phyloP scores from a whole-genome alignment of 75 land plant species.

The Cunninghamia lanceolata region DNA sequence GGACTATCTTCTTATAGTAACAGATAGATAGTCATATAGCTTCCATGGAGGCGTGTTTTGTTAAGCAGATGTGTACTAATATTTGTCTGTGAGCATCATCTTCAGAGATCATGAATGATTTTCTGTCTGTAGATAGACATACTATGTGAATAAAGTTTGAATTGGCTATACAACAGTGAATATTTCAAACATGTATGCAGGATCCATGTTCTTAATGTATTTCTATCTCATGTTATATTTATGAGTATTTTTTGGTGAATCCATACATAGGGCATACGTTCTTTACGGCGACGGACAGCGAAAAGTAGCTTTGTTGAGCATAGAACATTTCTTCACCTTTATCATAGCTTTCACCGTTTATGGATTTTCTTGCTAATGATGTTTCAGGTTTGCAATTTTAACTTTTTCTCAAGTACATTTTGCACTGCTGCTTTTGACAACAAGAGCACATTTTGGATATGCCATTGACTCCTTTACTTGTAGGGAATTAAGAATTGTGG shows the following conservation, averaged over 20 bases:
- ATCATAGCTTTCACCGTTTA: slow-evolving; percentile 91
- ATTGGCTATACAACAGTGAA: background rate
- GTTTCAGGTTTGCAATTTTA: slow-evolving; percentile 67
- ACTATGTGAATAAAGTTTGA: background rate
- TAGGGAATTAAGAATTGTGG: background rate
- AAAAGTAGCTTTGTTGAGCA: slow-evolving; percentile 85
- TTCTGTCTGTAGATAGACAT: background rate
- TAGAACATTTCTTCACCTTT: slow-evolving; percentile 81
- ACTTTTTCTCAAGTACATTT: background rate
- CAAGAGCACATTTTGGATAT: background rate
- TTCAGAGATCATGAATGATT: background rate
- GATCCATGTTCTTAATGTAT: background rate
- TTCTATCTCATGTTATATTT: background rate
- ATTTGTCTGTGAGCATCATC: background rate
- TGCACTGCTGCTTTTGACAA: background rate
- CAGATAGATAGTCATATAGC: background rate
- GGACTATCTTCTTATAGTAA: background rate
- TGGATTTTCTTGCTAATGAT: slow-evolving; percentile 91
- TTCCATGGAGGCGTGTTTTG: background rate
- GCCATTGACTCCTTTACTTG: background rate
- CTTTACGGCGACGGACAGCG: slow-evolving; percentile 30
- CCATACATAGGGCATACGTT: background rate
- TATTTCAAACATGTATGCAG: background rate
- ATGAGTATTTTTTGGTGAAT: slow-evolving; percentile 2
- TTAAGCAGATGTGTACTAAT: background rate